These are phyloP conservation scores for Lepidopterella palustris DNA, from an alignment of 495 filamentous ascomycete species.

Conservation along the genomic window DNA sequence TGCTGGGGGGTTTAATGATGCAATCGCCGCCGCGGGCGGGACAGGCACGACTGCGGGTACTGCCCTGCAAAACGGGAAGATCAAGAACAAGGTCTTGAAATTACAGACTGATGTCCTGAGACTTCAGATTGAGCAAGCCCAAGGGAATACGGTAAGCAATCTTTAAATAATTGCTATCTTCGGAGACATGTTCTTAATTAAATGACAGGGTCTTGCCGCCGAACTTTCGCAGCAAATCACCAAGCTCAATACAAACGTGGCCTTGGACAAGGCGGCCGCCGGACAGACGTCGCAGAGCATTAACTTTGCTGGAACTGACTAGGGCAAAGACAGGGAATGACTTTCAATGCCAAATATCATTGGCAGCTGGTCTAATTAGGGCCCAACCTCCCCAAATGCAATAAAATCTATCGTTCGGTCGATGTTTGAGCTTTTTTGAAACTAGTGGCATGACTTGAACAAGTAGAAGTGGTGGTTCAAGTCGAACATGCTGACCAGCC, in stretches of 20 bases:
- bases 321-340: not conserved
- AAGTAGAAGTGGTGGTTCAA: too few relatives aligned
- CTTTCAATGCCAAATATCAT: too few relatives aligned
- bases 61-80: slow-evolving; percentile 47
- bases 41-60: slow-evolving; percentile 23
- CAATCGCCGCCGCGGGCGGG: slow-evolving; percentile 36
- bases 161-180: too few relatives aligned
- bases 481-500: too few relatives aligned
- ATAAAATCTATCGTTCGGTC: too few relatives aligned
- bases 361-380: too few relatives aligned
- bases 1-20: slow-evolving; percentile 39
- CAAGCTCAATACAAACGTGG: slow-evolving; percentile 45
- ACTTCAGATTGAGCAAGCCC: slow-evolving; percentile 35
- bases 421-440: too few relatives aligned
- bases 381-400: too few relatives aligned
- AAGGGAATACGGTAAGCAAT: slow-evolving; percentile 25
- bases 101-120: slow-evolving; percentile 38
- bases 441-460: too few relatives aligned
- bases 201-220: slow-evolving; percentile 27
- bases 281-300: slow-evolving; percentile 35
- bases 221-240: slow-evolving; percentile 37
- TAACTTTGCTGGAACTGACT: slow-evolving; percentile 32
- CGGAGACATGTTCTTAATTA: not conserved
- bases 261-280: slow-evolving; percentile 35
- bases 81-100: slow-evolving; percentile 52